These are phyloP conservation scores for Xerocomus amazonicus DNA, from an alignment of 1,284 basidiomycete species.

Conservation along the genomic window DNA sequence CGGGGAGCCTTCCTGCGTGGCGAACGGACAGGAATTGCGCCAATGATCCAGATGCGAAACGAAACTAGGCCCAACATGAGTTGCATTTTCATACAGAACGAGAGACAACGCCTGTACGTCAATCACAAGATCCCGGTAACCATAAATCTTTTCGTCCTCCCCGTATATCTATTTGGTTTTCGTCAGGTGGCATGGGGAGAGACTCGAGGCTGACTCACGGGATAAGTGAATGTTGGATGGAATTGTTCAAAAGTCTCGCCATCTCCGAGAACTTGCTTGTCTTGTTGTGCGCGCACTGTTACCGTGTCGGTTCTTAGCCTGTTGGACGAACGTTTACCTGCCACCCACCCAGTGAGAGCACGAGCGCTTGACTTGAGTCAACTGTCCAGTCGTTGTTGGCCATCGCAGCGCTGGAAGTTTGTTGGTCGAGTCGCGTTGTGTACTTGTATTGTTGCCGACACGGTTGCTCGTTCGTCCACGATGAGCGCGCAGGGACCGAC, in stretches of 20 bases:
- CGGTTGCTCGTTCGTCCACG: slow-evolving; percentile 8
- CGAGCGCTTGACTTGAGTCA: slow-evolving; percentile 78
- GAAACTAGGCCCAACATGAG: slow-evolving; percentile 50
- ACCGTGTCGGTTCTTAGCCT: slow-evolving; percentile 1
- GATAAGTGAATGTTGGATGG: slow-evolving; percentile 85
- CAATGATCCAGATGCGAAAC: slow-evolving; percentile 86
- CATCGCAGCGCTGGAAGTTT: slow-evolving; percentile 13
- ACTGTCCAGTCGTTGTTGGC: slow-evolving; percentile 60
- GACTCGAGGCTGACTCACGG: slow-evolving; percentile 44
- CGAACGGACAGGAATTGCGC: slow-evolving; percentile 70
- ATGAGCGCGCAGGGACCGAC: slow-evolving; percentile 29
- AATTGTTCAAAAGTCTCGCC: slow-evolving; percentile 64
- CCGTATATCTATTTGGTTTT: slow-evolving; percentile 71
- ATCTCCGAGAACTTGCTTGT: slow-evolving; percentile 58
- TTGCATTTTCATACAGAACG: not conserved
- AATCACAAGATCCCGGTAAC: slow-evolving; percentile 80
- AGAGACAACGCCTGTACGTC: slow-evolving; percentile 53
- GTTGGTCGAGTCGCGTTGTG: slow-evolving; percentile 25
- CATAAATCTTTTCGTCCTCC: slow-evolving; percentile 95
- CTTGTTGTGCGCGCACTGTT: slow-evolving; percentile 60
- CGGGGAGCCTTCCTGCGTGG: slow-evolving; percentile 64
- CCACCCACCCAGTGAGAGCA: slow-evolving; percentile 63
- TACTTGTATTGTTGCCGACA: slow-evolving; percentile 17
- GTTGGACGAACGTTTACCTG: slow-evolving; percentile 2
- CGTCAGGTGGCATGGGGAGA: slow-evolving; percentile 7